Base-by-base conservation (phyloP, 495 filamentous ascomycete genomes). In the Aspergillus conjunctus region DNA sequence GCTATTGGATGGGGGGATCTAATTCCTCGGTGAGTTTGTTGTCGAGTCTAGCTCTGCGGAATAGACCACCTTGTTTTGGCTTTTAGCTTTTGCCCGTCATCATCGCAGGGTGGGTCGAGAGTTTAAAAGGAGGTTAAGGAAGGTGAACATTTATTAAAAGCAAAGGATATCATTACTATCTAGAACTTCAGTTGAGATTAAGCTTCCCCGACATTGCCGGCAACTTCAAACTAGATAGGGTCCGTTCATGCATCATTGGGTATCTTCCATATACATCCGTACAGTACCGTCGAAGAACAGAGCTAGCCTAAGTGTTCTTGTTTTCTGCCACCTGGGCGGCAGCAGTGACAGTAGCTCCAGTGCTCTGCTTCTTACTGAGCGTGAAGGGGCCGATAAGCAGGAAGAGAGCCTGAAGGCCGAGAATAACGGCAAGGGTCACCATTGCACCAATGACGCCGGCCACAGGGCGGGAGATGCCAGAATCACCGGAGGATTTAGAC, bases 381-480 rank as follows among this genome's bases (percentile, higher is more conserved):
- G 75, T 71, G 66, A 81, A 71, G 12, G 78, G 77, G 39, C 66
- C 77, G 37, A 76, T 37, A 32, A 80, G 51, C 59, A 81, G 67
- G 17, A 80, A 63, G 58, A 80, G 56, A 8, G 70, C 77, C 71
- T 80, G 70, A 5, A 80, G 51, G 0, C 77, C 81, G 20, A 85
- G 60, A 20, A 85, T 68, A 11, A 85, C 77, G 33, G 75, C 85
- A 30, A 88, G 66, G 3, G 85, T 85, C 2, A 87, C 82, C 70
- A 86, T 79, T 1, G 85, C 86, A 33, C 85, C 86, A 68, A 88
- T 85, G 8, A 87, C 83, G 54, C 85, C 85, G 3, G 74, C 83
- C 60, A 79, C 79, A 17, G 71, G 54, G 45, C 72, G 67, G 41
- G 73, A 74, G 15, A 80, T 68, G 21, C 75, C 72, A 17, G 69